These are phyloP conservation scores for Mycena latifolia DNA, from an alignment of 768 basidiomycete species.

Conservation along the genomic window DNA sequence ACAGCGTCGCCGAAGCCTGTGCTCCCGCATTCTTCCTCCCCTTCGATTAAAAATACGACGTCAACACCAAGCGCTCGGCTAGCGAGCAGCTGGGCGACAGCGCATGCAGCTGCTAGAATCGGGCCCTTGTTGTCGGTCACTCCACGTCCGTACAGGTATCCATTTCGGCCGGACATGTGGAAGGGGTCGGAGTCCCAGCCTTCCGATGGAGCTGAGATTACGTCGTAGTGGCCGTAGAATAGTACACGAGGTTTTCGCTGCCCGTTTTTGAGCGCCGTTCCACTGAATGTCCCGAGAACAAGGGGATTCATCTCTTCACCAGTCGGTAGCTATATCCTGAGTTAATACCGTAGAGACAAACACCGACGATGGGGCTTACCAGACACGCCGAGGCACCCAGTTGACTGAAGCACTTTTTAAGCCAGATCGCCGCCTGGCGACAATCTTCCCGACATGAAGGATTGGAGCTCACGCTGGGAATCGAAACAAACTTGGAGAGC, in stretches of 20 bases:
- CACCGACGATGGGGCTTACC: constrained; percentile 53
- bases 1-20: constrained; percentile 87
- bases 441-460: constrained; percentile 85
- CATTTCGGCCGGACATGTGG: constrained; percentile 83
- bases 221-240: constrained; percentile 98
- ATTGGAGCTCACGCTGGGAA: constrained; percentile 85
- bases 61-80: constrained; percentile 85
- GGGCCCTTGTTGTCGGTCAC: constrained; percentile 98
- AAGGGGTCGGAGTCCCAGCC: constrained; percentile 92
- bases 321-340: constrained; percentile 71
- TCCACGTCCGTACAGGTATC: constrained; percentile 91
- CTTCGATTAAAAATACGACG: constrained; percentile 92
- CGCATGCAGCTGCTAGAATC: constrained; percentile 90
- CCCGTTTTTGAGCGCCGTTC: constrained; percentile 63
- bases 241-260: constrained; percentile 78
- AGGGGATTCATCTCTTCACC: constrained; percentile 86
- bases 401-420: constrained; percentile 89
- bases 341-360: neutral
- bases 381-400: constrained; percentile 88
- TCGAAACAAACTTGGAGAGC: constrained; percentile 86
- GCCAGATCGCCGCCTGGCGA: constrained; percentile 93
- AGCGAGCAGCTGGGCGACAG: constrained; percentile 84
- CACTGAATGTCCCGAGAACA: constrained; percentile 89
- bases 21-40: constrained; percentile 97
- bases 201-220: constrained; percentile 82